Percentiles rank a stretch among this genome's conserved stretches.
phyloP scores from a whole-genome alignment of 2,329 filamentous ascomycete species.

The Trichophyton rubrum region DNA sequence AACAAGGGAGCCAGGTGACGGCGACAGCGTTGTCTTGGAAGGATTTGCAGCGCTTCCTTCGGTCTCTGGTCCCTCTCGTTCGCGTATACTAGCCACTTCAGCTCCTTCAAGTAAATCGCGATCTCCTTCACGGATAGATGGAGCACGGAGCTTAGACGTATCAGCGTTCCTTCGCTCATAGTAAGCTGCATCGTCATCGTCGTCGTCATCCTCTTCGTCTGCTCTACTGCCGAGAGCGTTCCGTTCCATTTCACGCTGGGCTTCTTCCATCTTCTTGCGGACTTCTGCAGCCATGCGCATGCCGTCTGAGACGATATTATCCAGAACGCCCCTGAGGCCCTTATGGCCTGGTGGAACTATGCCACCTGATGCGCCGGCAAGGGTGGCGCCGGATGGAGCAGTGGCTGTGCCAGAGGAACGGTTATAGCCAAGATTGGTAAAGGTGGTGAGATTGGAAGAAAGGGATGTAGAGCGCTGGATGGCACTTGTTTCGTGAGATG shows the following conservation, averaged over 20 bases:
- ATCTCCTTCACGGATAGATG: slow-evolving; percentile 36
- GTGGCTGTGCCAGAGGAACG: slow-evolving; percentile 29
- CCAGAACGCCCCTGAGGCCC: slow-evolving; percentile 79
- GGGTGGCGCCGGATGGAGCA: slow-evolving; percentile 27
- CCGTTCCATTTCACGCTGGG: slow-evolving; percentile 78
- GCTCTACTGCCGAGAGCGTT: slow-evolving; percentile 61
- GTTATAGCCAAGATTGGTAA: slow-evolving; percentile 53
- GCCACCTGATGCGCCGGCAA: slow-evolving; percentile 43
- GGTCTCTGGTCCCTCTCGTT: slow-evolving; percentile 18
- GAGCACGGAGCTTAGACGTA: slow-evolving; percentile 15
- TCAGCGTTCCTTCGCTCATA: slow-evolving; percentile 19
- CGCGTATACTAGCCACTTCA: slow-evolving; percentile 35
- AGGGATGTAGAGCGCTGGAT: slow-evolving; percentile 36
- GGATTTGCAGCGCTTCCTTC: slow-evolving; percentile 5
- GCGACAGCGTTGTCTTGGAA: slow-evolving; percentile 5
- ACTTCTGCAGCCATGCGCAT: slow-evolving; percentile 95
- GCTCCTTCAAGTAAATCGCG: slow-evolving; percentile 39
- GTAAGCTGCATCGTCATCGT: slow-evolving; percentile 40
- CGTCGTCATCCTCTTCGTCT: slow-evolving; percentile 49
- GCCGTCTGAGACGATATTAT: slow-evolving; percentile 94
- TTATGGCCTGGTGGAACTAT: slow-evolving; percentile 55
- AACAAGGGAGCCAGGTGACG: slow-evolving; percentile 9
- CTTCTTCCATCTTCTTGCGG: slow-evolving; percentile 83
- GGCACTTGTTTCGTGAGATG: slow-evolving; percentile 32
- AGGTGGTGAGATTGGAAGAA: slow-evolving; percentile 68